Conservation (phyloP, 225 moss, liverwort and hornwort species). For the Lunularia cruciata region DNA sequence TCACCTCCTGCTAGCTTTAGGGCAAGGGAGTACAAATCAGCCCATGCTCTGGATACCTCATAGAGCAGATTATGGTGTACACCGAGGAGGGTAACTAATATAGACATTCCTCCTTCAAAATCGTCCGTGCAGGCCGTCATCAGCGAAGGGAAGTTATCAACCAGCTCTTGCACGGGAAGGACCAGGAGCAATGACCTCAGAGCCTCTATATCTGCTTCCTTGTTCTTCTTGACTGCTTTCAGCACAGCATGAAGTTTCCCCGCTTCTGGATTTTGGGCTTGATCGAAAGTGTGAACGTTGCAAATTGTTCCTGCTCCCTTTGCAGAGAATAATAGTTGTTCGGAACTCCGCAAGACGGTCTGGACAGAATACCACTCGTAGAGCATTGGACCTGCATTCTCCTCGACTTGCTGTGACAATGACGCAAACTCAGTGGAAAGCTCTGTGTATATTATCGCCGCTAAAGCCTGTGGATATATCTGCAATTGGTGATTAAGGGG, state of each 20-base stretch:
- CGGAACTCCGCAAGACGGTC: conserved; percentile 42
- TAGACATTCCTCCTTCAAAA: conserved; percentile 48
- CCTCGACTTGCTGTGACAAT: conserved; percentile 17
- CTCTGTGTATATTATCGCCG: conserved; percentile 51
- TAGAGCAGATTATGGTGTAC: conserved; percentile 52
- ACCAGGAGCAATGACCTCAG: conserved; percentile 52
- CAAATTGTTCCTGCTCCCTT: background rate
- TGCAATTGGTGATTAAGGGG: conserved; percentile 32
- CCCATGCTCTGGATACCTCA: conserved; percentile 46
- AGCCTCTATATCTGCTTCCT: conserved; percentile 27
- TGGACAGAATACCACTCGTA: conserved; percentile 60
- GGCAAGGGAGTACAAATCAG: conserved; percentile 28
- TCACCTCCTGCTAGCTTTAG: conserved; percentile 27
- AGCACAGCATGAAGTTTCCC: conserved; percentile 54
- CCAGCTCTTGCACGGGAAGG: conserved; percentile 48
- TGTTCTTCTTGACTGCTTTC: conserved; percentile 42
- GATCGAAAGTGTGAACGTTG: background rate
- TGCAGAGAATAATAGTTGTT: conserved; percentile 15
- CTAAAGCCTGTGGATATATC: conserved; percentile 67
- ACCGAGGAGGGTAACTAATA: conserved; percentile 56
- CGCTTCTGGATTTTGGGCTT: background rate
- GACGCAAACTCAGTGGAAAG: conserved; percentile 45
- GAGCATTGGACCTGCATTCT: conserved; percentile 25
- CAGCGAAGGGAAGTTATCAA: conserved; percentile 54
- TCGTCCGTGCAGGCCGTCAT: conserved; percentile 48